Evolutionary conservation across 768 basidiomycete species (phyloP), one percentile per base, ranked within the genome.

Genomic region (Hirschioporus abietinus): DNA sequence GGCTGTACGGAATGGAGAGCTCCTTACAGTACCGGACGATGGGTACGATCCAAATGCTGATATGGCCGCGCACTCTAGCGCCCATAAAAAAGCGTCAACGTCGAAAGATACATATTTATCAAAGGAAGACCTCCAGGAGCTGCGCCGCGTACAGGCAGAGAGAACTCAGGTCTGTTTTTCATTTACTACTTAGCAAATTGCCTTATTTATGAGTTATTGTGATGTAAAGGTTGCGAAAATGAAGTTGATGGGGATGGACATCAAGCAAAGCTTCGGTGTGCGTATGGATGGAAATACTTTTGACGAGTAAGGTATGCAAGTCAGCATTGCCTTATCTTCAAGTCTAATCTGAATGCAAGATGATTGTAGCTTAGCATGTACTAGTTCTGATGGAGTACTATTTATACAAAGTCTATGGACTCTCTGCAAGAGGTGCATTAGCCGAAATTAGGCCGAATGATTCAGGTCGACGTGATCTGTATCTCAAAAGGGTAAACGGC

Each of bases 221-320:
- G 63, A 65, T 66, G 24, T 64, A 4, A 67, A 92, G 89, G 88
- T 86, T 60, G 87, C 89, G 20, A 91, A 90, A 75, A 92, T 92
- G 90, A 93, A 93, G 73, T 79, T 88, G 34, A 76, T 95, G n/a
- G 93, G 93, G 1, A 91, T 95, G 90, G 92, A 94, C 20, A 81
- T 95, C 65, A 92, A 90, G 71, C 85, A 89, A 74, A 93, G 82
- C 70, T 87, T 93, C 83, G 93, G 93, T 58, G 92, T 95, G 58
- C 81, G 93, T 63, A 95, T 95, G 93, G 93, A 95, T 70, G 88
- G 87, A 20, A 82, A 81, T 8, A 74, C 81, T 77, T 85, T 89
- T 69, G 87, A 88, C 26, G 85, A 72, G 25, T 75, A 70, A 76
- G 60, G 42, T 52, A 20, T 15, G 42, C 12, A 52, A 52, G 20